Evolutionary conservation across 2,329 filamentous ascomycete genomes (phyloP).

Genomic region (Arthrobotrys iridis): DNA sequence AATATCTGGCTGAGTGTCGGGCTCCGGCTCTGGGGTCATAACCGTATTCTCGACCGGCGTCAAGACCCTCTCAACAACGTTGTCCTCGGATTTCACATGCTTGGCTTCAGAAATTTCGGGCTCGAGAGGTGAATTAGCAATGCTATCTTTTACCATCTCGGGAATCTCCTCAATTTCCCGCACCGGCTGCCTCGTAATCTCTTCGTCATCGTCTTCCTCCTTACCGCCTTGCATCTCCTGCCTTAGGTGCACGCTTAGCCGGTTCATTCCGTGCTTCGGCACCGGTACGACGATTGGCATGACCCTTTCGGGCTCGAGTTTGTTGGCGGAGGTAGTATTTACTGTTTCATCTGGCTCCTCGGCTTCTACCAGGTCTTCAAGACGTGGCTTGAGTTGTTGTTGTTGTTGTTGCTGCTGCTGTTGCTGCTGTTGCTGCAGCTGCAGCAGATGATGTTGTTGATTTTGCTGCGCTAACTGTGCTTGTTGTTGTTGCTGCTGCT

Average conservation of each 20-base stretch:
- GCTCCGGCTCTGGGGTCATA: slow-evolving; percentile 27
- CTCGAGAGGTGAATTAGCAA: background rate
- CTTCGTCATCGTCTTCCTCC: slow-evolving; percentile 56
- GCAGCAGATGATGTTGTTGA: slow-evolving; percentile 54
- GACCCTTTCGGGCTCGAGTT: slow-evolving; percentile 10
- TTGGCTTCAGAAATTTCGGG: background rate
- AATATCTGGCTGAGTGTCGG: background rate
- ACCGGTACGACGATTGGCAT: slow-evolving; percentile 57
- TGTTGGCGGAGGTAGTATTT: background rate
- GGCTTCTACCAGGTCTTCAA: slow-evolving; percentile 45
- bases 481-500: slow-evolving; percentile 40
- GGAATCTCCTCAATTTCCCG: slow-evolving; percentile 29
- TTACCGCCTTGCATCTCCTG: slow-evolving; percentile 58
- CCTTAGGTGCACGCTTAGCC: slow-evolving; percentile 57
- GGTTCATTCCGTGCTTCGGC: slow-evolving; percentile 58
- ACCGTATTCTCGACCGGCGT: slow-evolving; percentile 24
- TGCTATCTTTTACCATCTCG: background rate
- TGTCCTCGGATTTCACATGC: background rate
- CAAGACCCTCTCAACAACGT: slow-evolving; percentile 22
- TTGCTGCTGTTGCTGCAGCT: slow-evolving; percentile 40
- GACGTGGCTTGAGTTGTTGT: slow-evolving; percentile 18
- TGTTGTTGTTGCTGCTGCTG: slow-evolving; percentile 28
- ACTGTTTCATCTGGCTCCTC: slow-evolving; percentile 37
- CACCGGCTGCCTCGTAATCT: slow-evolving; percentile 27
- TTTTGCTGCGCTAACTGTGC: slow-evolving; percentile 55